A percentile compares a stretch with the other conserved stretches of the same genome.
phyloP scores from a whole-genome alignment of 805 yeast species.

The Myxozyma melibiosi region DNA sequence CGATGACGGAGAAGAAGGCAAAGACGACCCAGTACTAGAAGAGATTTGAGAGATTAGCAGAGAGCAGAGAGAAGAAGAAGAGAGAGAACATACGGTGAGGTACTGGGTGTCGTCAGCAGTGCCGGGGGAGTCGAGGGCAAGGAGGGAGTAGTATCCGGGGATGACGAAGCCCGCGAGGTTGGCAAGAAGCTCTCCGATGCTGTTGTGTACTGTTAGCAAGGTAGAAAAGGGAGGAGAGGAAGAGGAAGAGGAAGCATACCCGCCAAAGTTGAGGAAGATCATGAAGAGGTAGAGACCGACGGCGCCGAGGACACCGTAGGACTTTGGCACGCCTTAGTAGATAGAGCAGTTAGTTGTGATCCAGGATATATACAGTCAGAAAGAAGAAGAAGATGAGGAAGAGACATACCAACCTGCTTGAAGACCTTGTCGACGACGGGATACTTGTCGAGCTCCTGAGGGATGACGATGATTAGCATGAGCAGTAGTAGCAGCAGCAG shows the following conservation, averaged over 20 bases:
- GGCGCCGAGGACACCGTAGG: constrained; percentile 74
- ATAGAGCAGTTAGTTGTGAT: neutral
- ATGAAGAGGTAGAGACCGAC: constrained; percentile 69
- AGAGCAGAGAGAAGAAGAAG: too few relatives aligned
- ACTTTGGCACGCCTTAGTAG: constrained; percentile 62
- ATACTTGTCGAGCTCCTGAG: constrained; percentile 42
- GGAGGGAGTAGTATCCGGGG: constrained; percentile 86
- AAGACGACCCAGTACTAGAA: constrained; percentile 90
- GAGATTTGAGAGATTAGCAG: neutral
- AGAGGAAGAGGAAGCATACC: constrained; percentile 44
- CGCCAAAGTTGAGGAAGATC: constrained; percentile 88
- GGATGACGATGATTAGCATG: neutral
- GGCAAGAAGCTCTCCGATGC: constrained; percentile 85
- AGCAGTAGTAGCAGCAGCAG: neutral
- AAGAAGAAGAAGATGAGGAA: neutral
- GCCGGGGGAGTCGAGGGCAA: constrained; percentile 74
- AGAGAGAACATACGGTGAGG: constrained; percentile 43
- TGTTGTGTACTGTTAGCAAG: neutral
- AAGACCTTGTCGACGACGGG: constrained; percentile 41
- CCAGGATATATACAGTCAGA: neutral
- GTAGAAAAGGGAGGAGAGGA: neutral
- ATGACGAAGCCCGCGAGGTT: constrained; percentile 88
- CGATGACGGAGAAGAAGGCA: constrained; percentile 85
- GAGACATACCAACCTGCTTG: constrained; percentile 38
- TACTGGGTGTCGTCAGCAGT: constrained; percentile 81